A percentile compares a stretch with the other conserved stretches of the same genome.
Conservation (phyloP, 176 grass and related monocot species). For the Rhipidocladum racemiflorum region DNA sequence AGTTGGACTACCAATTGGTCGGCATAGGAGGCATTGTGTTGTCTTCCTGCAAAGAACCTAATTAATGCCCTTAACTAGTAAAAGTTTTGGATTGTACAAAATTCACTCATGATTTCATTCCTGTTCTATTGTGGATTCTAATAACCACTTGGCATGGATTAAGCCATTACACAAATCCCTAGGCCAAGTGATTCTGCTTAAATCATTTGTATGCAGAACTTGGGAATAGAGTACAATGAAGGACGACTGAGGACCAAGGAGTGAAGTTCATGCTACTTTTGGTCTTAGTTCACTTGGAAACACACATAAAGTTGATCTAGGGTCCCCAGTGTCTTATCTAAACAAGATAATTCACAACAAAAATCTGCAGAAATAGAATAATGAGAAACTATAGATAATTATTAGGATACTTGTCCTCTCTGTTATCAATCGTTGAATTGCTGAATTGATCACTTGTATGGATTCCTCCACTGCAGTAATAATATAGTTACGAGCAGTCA, state of each 20-base stretch:
- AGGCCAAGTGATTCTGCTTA: not conserved
- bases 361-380: conserved; percentile 23
- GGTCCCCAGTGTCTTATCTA: not conserved
- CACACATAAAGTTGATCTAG: not conserved
- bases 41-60: conserved; percentile 6
- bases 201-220: conserved; percentile 1
- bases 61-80: not conserved
- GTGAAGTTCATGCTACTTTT: not conserved
- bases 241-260: not conserved
- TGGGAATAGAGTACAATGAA: not conserved
- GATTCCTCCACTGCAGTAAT: conserved; percentile 90
- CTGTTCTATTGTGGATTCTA: not conserved
- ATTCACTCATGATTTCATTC: not conserved
- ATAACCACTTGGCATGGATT: not conserved
- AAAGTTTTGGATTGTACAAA: too few species aligned
- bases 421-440: conserved; percentile 58
- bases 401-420: conserved; percentile 71
- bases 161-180: not conserved
- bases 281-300: not conserved
- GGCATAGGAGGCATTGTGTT: not conserved
- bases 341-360: conserved; percentile 20
- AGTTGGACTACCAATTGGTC: not conserved
- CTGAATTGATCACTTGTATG: conserved; percentile 70
- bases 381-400: conserved; percentile 6
- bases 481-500: conserved; percentile 82